Percentiles rank a stretch among this genome's conserved stretches.
Conservation (phyloP, 2,329 filamentous ascomycete genomes). For the Exophiala sideris region DNA sequence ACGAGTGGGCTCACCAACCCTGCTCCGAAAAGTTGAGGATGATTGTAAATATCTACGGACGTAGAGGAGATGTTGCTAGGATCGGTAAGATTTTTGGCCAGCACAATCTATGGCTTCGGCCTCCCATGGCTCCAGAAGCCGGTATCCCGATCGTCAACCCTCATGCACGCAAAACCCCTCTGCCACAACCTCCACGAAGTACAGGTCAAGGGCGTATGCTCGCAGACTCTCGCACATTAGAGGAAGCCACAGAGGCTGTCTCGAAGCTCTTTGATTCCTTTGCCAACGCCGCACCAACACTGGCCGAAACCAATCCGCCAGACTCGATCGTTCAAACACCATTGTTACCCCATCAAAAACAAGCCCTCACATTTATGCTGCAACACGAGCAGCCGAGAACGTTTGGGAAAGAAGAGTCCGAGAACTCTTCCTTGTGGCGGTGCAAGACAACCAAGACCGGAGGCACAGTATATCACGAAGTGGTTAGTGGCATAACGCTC, state of each 20-base stretch:
- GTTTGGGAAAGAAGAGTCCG: slow-evolving; percentile 57
- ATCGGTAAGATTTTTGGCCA: slow-evolving; percentile 68
- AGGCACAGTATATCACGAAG: slow-evolving; percentile 67
- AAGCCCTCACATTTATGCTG: slow-evolving; percentile 83
- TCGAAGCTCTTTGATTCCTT: slow-evolving; percentile 85
- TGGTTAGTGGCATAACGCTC: slow-evolving; percentile 73
- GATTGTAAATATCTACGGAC: slow-evolving; percentile 76
- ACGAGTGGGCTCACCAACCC: slow-evolving; percentile 62
- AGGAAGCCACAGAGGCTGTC: slow-evolving; percentile 83
- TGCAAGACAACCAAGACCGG: slow-evolving; percentile 55
- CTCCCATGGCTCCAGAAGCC: slow-evolving; percentile 62
- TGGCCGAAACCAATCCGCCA: slow-evolving; percentile 67
- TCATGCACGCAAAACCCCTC: slow-evolving; percentile 54
- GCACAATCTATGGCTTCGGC: slow-evolving; percentile 64
- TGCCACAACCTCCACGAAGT: slow-evolving; percentile 34
- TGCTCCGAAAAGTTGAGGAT: slow-evolving; percentile 62
- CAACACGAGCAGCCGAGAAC: slow-evolving; percentile 67
- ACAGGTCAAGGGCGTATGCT: slow-evolving; percentile 28
- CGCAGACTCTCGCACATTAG: slow-evolving; percentile 62
- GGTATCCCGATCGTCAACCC: slow-evolving; percentile 75
- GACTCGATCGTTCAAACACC: slow-evolving; percentile 60
- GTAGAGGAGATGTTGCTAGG: slow-evolving; percentile 59
- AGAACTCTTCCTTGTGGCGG: slow-evolving; percentile 75
- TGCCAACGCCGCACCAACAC: slow-evolving; percentile 63
- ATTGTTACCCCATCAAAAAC: slow-evolving; percentile 81